Base-by-base conservation (phyloP, 1,139 yeast species). In the Magnusiomyces magnusii region DNA sequence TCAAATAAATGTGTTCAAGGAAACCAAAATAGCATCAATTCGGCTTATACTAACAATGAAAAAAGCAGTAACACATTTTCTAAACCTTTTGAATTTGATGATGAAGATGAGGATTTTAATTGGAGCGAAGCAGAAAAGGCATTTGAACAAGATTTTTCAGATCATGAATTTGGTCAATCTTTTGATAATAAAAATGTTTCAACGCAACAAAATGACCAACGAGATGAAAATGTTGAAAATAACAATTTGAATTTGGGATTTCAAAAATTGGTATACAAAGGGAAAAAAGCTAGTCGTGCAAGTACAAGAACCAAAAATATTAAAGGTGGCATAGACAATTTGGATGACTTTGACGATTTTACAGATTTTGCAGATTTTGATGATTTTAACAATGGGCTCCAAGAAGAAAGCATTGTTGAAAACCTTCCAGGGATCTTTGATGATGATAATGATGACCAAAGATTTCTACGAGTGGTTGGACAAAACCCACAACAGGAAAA, bases 71-170 rank as follows among this genome's bases (percentile, higher is more conserved):
- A 31, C 7, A 7, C 7, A 31, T 13, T 31, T n/a, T n/a, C n/a
- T n/a, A n/a, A n/a, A 13, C 36, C 47, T 10, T 41, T 41, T 39
- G 53, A 47, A 28, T 27, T 36, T 27, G 51, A 47, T n/a, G 56
- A 53, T 9, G 49, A 51, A 10, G 25, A 27, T 23, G 27, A 21
- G 5, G 49, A 44, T 28, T 42, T 34, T 39, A 44, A 42, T 15
- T 41, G 42, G 55, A 27, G 25, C 13, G 42, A 41, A 51, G 15
- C 27, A 1, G 49, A 19, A 17, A 31, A 53, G 3, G 24, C 39
- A 13, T 15, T 42, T 13, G 51, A 53, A 13, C 24, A n/a, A 23
- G 23, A 19, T 23, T 3, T 34, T 53, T 25, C 49, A 39, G 28
- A 53, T 36, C 28, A 2, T 5, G 28, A 23, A 10, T 27, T 44